Conservation (phyloP, 768 basidiomycete species). For the Myochromella boudieri region DNA sequence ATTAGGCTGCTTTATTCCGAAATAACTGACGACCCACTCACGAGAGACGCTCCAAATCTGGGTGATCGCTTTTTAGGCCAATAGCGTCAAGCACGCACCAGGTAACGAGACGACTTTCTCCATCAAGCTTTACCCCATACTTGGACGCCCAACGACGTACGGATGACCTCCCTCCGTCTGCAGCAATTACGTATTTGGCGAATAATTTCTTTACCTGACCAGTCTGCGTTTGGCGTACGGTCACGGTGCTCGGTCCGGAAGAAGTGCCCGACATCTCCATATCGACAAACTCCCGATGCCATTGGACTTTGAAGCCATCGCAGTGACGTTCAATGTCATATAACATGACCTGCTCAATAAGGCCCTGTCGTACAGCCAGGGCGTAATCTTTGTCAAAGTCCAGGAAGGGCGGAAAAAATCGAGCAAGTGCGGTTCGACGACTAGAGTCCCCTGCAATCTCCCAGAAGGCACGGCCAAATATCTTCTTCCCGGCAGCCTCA, state of each 20-base stretch:
- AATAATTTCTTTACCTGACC: slow-evolving; percentile 6
- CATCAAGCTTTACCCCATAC: slow-evolving; percentile 12
- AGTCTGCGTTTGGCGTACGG: slow-evolving; percentile 11
- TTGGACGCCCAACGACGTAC: slow-evolving; percentile 15
- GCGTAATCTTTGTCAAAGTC: slow-evolving; percentile 18
- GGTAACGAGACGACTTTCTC: slow-evolving; percentile 14
- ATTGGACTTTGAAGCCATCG: slow-evolving; percentile 15
- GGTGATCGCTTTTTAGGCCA: slow-evolving; percentile 13
- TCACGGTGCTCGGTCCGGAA: slow-evolving; percentile 6
- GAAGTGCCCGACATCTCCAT: slow-evolving; percentile 8
- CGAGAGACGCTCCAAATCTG: slow-evolving; percentile 16
- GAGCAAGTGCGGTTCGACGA: slow-evolving; percentile 11
- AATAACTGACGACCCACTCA: not conserved
- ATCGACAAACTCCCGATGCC: slow-evolving; percentile 15
- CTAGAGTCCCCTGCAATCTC: slow-evolving; percentile 13
- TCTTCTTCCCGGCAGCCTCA: slow-evolving; percentile 14
- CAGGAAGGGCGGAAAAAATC: slow-evolving; percentile 17
- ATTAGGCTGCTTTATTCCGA: no score
- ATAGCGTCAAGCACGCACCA: slow-evolving; percentile 18
- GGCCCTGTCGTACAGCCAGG: slow-evolving; percentile 14
- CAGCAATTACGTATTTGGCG: slow-evolving; percentile 13
- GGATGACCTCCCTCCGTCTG: slow-evolving; percentile 15
- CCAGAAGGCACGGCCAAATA: slow-evolving; percentile 17
- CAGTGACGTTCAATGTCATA: slow-evolving; percentile 15
- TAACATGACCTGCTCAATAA: slow-evolving; percentile 19